Evolutionary conservation across 768 basidiomycete species (phyloP), one percentile per base, ranked within the genome.

Genomic region (Suillus subluteus): DNA sequence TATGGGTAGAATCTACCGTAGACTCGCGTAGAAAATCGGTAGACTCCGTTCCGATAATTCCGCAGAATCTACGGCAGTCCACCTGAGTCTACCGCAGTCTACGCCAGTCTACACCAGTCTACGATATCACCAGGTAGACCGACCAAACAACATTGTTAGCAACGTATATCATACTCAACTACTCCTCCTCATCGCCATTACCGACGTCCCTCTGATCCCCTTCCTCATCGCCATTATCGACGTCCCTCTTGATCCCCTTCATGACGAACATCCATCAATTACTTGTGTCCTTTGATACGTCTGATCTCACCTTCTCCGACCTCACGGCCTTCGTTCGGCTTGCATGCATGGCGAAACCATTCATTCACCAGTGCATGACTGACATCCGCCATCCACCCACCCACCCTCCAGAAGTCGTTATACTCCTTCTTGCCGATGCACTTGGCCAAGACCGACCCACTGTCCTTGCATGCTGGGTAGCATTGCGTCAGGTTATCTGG

Each of bases 271-370:
- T 46, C 44, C 0, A 9, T 46, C 44, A 46, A 9, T 8, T 46
- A n/a, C 44, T 46, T 46, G 21, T 3, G 4, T 4, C 44, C 44
- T 8, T 46, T 1, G 3, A 46, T n/a, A 9, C 1, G 21, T 46
- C 8, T n/a, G 9, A 18, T 55, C 54, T 55, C 54, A 55, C 54
- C 12, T 55, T 55, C 32, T 16, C 16, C 1, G 54, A 55, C 32
- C 54, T 55, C 54, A 55, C 9, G 18, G 54, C 62, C 30, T 65
- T 59, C 43, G 4, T 65, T 44, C 15, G n/a, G 23, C 55, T 65
- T 44, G 55, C 11, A 16, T 65, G 64, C 64, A 65, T 65, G 38
- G 55, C 56, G 5, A 56, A 44, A 58, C 55, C 56, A 26, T 56
- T 46, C 48, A 64, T 64, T 52, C 52, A 18, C 30, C 63, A 52